Base-by-base conservation (phyloP, 495 filamentous ascomycete species). In the Xylaria nigripes region DNA sequence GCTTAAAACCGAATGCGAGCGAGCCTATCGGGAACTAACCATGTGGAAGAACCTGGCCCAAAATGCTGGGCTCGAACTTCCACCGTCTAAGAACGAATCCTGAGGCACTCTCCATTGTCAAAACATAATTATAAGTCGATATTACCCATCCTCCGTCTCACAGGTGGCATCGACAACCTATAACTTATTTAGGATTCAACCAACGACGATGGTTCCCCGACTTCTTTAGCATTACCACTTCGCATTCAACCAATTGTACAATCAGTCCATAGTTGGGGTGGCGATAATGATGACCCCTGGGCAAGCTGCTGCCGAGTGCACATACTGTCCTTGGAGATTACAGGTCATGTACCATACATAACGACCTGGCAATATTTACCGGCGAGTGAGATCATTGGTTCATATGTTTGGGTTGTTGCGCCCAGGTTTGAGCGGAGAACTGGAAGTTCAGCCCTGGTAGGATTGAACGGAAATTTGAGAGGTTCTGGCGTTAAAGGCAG, bases 1-100 rank as follows among this genome's bases (percentile, higher is more conserved):
- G 68, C 73, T 96, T 55, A 95, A 96, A 74, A 71, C 75, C 24
- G 87, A 91, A 59, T 82, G 81, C 57, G 81, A 87, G 52, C 76
- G 83, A 19, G 81, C 84, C 18, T 87, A 84, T 74, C 72, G 81
- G 32, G 91, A 96, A 66, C 74, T 83, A 24, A 85, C 87, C 64
- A 86, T 84, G 55, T 97, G 89, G 88, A 89, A 95, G 71, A 83
- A 85, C 53, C 81, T 85, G 16, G 89, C 86, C 63, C 80, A 87
- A 60, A 83, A 81, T 50, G 87, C 87, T 2, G 89, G 88, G 36
- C 75, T 93, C 25, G 72, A 72, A 59, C 71, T 68, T 3, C 59
- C 61, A 19, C 58, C 61, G 48, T 54, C 73, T 55, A 77, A 76
- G 54, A 73, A 74, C 45, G 72, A 76, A 23, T 38, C 53, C 15